phyloP scores from a whole-genome alignment of 1,284 basidiomycete genomes.

The Irpex rosettiformis region DNA sequence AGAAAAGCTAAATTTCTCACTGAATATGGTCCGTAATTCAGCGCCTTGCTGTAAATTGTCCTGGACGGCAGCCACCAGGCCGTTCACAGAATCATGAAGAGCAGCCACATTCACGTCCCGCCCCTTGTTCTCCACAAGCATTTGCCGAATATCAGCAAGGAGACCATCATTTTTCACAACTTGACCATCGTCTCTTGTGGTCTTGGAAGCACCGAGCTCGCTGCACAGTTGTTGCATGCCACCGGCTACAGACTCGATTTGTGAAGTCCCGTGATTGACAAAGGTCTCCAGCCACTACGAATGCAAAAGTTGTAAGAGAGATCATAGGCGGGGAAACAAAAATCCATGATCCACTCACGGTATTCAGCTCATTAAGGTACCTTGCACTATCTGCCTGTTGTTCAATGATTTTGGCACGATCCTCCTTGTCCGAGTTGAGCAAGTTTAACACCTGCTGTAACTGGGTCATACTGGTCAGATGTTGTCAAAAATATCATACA shows the following conservation, averaged over 20 bases:
- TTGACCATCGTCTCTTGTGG: constrained; percentile 9
- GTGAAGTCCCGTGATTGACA: constrained; percentile 67
- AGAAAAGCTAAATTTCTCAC: constrained; percentile 24
- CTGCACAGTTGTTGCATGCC: constrained; percentile 60
- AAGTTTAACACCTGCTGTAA: constrained; percentile 42
- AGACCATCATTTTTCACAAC: constrained; percentile 17
- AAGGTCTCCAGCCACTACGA: constrained; percentile 81
- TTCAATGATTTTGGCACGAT: constrained; percentile 45
- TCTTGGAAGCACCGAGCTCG: constrained; percentile 39
- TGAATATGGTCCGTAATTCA: constrained; percentile 32
- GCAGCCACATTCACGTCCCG: constrained; percentile 39
- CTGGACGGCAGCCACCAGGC: constrained; percentile 41
- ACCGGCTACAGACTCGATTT: constrained; percentile 60
- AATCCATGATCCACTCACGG: constrained; percentile 39
- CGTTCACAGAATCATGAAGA: constrained; percentile 46
- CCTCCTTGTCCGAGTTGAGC: constrained; percentile 42
- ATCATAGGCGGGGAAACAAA: too few relatives aligned
- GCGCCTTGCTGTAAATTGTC: constrained; percentile 33
- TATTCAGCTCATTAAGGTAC: constrained; percentile 72
- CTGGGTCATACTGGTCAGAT: constrained; percentile 21
- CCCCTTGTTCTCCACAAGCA: constrained; percentile 38
- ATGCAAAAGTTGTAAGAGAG: neutral
- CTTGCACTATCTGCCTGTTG: constrained; percentile 70
- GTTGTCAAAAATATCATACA: neutral
- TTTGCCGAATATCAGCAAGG: constrained; percentile 39